phyloP scores from a whole-genome alignment of 257 asterid genomes.

The Solanum chilense region DNA sequence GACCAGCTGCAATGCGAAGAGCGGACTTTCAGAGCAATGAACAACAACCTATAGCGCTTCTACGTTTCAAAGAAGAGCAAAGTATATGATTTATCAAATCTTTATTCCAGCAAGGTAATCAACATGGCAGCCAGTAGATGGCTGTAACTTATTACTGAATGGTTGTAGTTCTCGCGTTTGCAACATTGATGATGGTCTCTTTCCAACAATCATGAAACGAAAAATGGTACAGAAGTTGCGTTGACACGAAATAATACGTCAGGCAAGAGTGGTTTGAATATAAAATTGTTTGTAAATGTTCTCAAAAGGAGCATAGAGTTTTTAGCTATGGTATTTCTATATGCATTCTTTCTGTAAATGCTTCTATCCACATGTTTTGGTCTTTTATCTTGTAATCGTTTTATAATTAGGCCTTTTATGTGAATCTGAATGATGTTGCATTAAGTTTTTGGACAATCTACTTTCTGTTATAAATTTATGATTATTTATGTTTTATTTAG shows the following conservation, averaged over 20 bases:
- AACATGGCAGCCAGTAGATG: neutral
- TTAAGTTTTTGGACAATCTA: neutral
- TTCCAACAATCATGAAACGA: constrained; percentile 1
- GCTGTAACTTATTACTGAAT: neutral
- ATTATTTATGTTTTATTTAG: neutral
- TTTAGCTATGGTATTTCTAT: constrained; percentile 10
- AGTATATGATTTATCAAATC: constrained; percentile 16
- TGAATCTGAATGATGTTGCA: neutral
- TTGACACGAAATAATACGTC: neutral
- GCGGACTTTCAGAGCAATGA: constrained; percentile 28
- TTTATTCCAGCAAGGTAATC: neutral
- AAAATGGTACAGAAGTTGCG: constrained; percentile 15
- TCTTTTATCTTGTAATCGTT: neutral
- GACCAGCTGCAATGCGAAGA: constrained; percentile 16
- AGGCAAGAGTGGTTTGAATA: constrained; percentile 9
- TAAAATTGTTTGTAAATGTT: constrained; percentile 23
- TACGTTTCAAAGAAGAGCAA: constrained; percentile 67
- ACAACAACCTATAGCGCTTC: constrained; percentile 44
- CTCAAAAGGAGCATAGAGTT: constrained; percentile 7
- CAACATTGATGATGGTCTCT: constrained; percentile 8
- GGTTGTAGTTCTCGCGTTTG: constrained; percentile 9
- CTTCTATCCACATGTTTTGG: constrained; percentile 1
- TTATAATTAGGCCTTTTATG: neutral
- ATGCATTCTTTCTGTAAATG: constrained; percentile 49
- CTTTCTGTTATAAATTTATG: neutral